phyloP scores from a whole-genome alignment of 257 asterid genomes.

The Marsdenia floribunda region DNA sequence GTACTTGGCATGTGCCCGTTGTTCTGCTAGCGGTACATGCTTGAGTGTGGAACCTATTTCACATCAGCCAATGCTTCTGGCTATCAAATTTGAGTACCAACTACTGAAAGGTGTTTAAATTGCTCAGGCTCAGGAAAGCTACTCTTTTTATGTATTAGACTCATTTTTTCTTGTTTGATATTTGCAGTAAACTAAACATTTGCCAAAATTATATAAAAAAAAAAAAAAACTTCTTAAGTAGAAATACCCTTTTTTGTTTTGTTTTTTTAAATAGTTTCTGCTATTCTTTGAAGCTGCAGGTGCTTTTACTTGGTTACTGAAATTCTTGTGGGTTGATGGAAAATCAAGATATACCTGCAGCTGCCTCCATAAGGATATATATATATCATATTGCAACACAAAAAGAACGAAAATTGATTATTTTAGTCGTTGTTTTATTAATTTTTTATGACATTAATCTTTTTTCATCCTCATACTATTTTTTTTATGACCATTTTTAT shows the following conservation, averaged over 20 bases:
- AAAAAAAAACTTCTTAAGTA: not conserved
- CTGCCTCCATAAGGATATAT: no score
- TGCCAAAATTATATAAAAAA: no score
- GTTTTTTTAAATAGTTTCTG: not conserved
- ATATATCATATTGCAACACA: no score
- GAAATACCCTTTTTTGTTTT: no score
- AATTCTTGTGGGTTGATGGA: not conserved
- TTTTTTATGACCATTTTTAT: no score
- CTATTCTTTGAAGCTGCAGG: not conserved
- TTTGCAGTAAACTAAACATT: not conserved
- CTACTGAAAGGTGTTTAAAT: constrained; percentile 64
- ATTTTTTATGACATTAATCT: no score
- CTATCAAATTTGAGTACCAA: constrained; percentile 45
- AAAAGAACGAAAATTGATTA: no score
- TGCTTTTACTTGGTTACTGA: not conserved
- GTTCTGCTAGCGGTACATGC: constrained; percentile 80
- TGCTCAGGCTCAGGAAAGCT: constrained; percentile 99
- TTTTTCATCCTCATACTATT: no score
- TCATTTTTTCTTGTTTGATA: not conserved
- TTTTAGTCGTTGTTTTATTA: no score
- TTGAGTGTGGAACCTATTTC: constrained; percentile 54
- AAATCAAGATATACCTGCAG: no score
- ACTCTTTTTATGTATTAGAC: constrained; percentile 12
- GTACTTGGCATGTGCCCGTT: constrained; percentile 88
- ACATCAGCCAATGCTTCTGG: constrained; percentile 36